A percentile compares a stretch with the other conserved stretches of the same genome.
Conservation (phyloP, 495 filamentous ascomycete species). For the Filosporella fistucella region DNA sequence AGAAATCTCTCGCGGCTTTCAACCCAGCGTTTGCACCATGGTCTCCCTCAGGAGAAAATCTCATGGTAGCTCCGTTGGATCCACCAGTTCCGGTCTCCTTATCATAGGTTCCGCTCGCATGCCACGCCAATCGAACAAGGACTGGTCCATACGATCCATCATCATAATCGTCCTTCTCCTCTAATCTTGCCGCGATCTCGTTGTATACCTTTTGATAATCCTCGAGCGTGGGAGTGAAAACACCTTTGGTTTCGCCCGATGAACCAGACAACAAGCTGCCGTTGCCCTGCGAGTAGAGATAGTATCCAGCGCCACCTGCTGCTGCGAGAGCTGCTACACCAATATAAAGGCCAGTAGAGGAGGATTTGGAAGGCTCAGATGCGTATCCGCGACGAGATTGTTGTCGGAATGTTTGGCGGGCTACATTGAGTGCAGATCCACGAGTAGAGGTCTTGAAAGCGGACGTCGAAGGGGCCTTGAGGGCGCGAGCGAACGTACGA, state of each 20-base stretch:
- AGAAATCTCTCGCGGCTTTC: slow-evolving; percentile 82
- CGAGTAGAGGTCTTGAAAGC: slow-evolving; percentile 37
- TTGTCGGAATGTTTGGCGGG: slow-evolving; percentile 58
- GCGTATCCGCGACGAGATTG: slow-evolving; percentile 72
- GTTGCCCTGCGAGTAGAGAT: slow-evolving; percentile 60
- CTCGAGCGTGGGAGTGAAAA: slow-evolving; percentile 69
- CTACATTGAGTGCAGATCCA: slow-evolving; percentile 39
- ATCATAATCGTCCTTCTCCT: slow-evolving; percentile 92
- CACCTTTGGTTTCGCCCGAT: slow-evolving; percentile 39
- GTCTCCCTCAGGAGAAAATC: slow-evolving; percentile 85
- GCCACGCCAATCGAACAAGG: slow-evolving; percentile 80
- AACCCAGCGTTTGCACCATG: slow-evolving; percentile 96
- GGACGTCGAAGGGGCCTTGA: slow-evolving; percentile 18
- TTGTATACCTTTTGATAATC: slow-evolving; percentile 98
- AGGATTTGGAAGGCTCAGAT: slow-evolving; percentile 50
- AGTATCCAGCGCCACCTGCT: slow-evolving; percentile 64
- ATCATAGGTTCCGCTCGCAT: slow-evolving; percentile 85
- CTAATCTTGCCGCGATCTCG: slow-evolving; percentile 70
- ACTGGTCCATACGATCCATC: slow-evolving; percentile 96
- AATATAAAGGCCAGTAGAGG: slow-evolving; percentile 48
- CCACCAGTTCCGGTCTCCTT: slow-evolving; percentile 86
- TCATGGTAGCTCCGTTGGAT: slow-evolving; percentile 96
- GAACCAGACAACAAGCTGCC: slow-evolving; percentile 33
- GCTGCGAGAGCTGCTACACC: slow-evolving; percentile 35
- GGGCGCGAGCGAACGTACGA: slow-evolving; percentile 21